Evolutionary conservation across 192 early-diverging fungal species (phyloP).

Genomic region (Backusella mclennaniae): DNA sequence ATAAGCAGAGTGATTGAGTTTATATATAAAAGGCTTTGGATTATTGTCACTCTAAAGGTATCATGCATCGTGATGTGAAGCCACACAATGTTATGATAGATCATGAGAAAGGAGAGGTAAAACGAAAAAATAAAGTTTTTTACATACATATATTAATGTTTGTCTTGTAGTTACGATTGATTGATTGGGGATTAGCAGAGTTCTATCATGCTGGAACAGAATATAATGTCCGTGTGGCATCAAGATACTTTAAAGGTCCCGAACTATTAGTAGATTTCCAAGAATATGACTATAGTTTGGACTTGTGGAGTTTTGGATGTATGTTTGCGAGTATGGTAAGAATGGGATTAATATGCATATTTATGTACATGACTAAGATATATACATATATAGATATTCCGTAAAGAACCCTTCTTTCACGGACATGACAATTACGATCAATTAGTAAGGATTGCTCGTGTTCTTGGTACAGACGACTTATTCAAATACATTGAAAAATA

Average conservation of each 20-base stretch:
- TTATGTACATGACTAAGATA: not conserved
- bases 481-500: conserved; percentile 95
- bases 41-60: conserved; percentile 96
- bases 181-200: conserved; percentile 99
- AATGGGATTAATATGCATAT: no score
- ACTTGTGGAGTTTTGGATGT: conserved; percentile 99
- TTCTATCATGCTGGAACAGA: conserved; percentile 97
- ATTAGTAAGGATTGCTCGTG: conserved; percentile 97
- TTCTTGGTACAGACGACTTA: conserved; percentile 95
- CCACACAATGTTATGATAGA: conserved; percentile 99
- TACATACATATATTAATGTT: not conserved
- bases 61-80: conserved; percentile 99
- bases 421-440: conserved; percentile 99
- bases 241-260: conserved; percentile 98
- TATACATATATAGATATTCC: conserved; percentile 76
- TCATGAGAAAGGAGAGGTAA: conserved; percentile 81
- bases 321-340: conserved; percentile 99
- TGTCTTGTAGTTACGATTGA: conserved; percentile 73
- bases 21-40: conserved; percentile 75
- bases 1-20: no score
- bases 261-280: conserved; percentile 98
- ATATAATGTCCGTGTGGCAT: conserved; percentile 98
- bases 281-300: conserved; percentile 98
- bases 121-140: not conserved
- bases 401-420: conserved; percentile 99